Conservation (phyloP, 768 basidiomycete species). For the Hericium erinaceus region DNA sequence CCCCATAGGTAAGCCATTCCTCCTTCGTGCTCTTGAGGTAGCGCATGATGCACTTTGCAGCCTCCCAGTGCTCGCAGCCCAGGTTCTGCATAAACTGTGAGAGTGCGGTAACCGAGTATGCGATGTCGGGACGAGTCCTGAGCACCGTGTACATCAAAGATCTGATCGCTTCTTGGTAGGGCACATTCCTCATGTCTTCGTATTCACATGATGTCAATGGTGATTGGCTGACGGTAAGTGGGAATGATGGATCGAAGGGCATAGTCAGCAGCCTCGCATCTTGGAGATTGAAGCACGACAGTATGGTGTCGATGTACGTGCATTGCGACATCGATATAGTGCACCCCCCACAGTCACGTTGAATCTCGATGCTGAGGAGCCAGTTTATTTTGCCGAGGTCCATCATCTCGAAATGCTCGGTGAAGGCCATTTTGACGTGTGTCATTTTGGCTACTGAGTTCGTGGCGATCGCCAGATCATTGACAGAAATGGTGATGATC, state of each 20-base stretch:
- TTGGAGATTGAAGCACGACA: background rate
- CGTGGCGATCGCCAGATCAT: conserved; percentile 22
- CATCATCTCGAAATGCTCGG: conserved; percentile 15
- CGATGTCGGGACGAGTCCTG: conserved; percentile 5
- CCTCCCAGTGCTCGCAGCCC: conserved; percentile 25
- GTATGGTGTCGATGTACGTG: background rate
- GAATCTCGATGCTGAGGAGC: background rate
- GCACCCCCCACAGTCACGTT: background rate
- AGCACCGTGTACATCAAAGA: conserved; percentile 16
- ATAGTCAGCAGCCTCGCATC: background rate
- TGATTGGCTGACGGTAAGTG: background rate
- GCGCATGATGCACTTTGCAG: conserved; percentile 26
- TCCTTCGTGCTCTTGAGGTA: conserved; percentile 28
- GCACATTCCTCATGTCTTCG: background rate
- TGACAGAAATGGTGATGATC: conserved; percentile 10
- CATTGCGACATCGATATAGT: background rate
- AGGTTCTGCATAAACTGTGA: conserved; percentile 21
- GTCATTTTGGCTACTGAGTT: conserved; percentile 4
- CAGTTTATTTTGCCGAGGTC: conserved; percentile 22
- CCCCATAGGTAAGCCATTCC: conserved; percentile 15
- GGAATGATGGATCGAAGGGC: conserved; percentile 17
- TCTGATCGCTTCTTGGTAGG: conserved; percentile 16
- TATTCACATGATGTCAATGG: background rate
- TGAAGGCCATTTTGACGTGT: too few relatives aligned
- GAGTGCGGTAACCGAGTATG: background rate